These are phyloP conservation scores for Silene uniflora DNA, from an alignment of 148 eudicot genomes.

Conservation along the genomic window DNA sequence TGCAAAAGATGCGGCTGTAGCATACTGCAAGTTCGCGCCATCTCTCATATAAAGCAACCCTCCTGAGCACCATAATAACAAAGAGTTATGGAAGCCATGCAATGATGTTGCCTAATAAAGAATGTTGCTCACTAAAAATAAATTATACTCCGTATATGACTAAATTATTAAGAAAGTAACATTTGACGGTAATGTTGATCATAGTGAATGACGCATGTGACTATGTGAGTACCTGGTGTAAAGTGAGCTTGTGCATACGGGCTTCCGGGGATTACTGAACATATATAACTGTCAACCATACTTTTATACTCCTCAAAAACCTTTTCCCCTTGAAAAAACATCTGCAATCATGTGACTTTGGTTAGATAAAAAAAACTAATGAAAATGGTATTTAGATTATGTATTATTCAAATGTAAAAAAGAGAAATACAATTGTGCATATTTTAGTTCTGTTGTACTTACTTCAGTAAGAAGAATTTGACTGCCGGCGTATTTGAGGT, in stretches of 20 bases:
- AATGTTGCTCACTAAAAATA: no score
- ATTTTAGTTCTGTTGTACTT: slow-evolving; percentile 5
- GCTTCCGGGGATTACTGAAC: slow-evolving; percentile 66
- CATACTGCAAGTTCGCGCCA: slow-evolving; percentile 90
- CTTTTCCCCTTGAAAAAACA: slow-evolving; percentile 55
- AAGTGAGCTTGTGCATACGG: slow-evolving; percentile 54
- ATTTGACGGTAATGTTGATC: no score
- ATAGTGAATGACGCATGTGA: neutral
- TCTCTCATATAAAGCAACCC: slow-evolving; percentile 80
- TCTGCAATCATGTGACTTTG: slow-evolving; percentile 32
- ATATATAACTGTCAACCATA: slow-evolving; percentile 61
- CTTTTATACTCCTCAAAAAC: slow-evolving; percentile 44
- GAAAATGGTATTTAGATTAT: no score
- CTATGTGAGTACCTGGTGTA: slow-evolving; percentile 49
- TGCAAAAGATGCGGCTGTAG: slow-evolving; percentile 57
- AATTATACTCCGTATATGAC: no score
- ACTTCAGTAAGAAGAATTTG: slow-evolving; percentile 76
- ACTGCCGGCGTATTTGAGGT: slow-evolving; percentile 81
- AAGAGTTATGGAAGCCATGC: neutral
- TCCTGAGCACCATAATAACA: slow-evolving; percentile 31
- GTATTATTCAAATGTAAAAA: neutral
- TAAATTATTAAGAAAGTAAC: no score
- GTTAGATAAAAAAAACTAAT: neutral
- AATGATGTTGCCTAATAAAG: no score
- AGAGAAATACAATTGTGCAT: no score